Base-by-base conservation (phyloP, 176 grass and related monocot genomes). In the Oryza coarctata region DNA sequence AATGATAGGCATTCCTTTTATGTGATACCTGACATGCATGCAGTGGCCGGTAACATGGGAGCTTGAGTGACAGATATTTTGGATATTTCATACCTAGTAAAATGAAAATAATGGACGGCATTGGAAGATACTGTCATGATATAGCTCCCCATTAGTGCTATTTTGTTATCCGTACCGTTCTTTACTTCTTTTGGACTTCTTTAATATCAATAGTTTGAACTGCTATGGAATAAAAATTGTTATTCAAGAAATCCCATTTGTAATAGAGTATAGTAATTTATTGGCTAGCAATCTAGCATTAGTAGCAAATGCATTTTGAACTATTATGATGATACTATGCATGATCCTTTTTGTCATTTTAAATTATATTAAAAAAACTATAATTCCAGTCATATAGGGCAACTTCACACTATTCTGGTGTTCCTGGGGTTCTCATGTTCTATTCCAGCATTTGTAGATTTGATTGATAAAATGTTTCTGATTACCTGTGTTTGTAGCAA, bases 51-150 rank as follows among this genome's bases (percentile, higher is more conserved):
- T 82, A n/a, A 55, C 26, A 40, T 83, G 68, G 9, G 38, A 74
- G 27, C 75, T 83, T 79, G 2, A 25, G 7, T 55, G 71, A 35
- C 38, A 28, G 1, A 40, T 78, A 29, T 61, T 81, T 52, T 81
- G 38, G 23, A 69, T 27, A 27, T 55, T 70, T 9, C 6, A 9
- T n/a, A 23, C 55, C 55, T 82, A 40, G 23, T 29, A 70, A 69
- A 28, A 29, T 38, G 39, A 57, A 27, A 63, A 22, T 69, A 68
- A 67, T 49, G n/a, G 6, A 52, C 8, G 18, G 23, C 5, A 29
- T 31, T 35, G 20, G 4, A 57, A n/a, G 35, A 60, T 58, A 43
- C 33, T 27, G 17, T 44, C 20, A 18, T 55, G 17, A 55, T 55
- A 55, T 55, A 22, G 20, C 11, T n/a, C 17, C 25, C 27, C 43